These are phyloP conservation scores for Hymenotorrendiella dingleyae DNA, from an alignment of 2,329 filamentous ascomycete species.

Conservation along the genomic window DNA sequence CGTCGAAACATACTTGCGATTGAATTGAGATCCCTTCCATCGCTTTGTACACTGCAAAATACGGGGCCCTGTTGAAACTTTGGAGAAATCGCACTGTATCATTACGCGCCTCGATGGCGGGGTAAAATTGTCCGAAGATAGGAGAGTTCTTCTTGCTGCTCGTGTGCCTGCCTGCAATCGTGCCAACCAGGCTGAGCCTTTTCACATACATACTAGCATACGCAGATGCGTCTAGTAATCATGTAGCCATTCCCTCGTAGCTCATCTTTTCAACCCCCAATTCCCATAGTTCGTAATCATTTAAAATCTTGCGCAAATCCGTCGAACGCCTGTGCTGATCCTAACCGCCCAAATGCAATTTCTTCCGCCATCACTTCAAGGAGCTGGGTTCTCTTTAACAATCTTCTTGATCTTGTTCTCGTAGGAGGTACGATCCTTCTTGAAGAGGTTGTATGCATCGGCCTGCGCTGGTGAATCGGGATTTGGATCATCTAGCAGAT, in stretches of 20 bases:
- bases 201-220: no score
- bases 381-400: slow-evolving; percentile 82
- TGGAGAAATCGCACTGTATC: no score
- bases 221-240: neutral
- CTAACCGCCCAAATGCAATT: slow-evolving; percentile 8
- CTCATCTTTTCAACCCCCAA: neutral
- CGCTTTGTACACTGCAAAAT: no score
- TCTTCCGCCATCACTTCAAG: slow-evolving; percentile 37
- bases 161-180: no score
- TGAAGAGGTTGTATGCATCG: slow-evolving; percentile 95
- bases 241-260: slow-evolving; percentile 4
- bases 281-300: neutral
- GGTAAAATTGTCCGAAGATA: no score
- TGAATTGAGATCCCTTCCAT: no score
- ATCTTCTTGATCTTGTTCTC: slow-evolving; percentile 82
- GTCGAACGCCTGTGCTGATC: slow-evolving; percentile 20
- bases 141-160: no score
- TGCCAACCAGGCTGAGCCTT: no score
- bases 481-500: slow-evolving; percentile 92
- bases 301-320: slow-evolving; percentile 10
- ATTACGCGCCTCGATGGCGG: no score
- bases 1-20: no score
- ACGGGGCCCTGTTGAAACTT: no score
- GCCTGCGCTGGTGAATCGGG: slow-evolving; percentile 95
- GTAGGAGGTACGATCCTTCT: slow-evolving; percentile 81